Percentiles rank a stretch among this genome's conserved stretches.
phyloP scores from a whole-genome alignment of 345 rosid species.

The Brassica cretica region DNA sequence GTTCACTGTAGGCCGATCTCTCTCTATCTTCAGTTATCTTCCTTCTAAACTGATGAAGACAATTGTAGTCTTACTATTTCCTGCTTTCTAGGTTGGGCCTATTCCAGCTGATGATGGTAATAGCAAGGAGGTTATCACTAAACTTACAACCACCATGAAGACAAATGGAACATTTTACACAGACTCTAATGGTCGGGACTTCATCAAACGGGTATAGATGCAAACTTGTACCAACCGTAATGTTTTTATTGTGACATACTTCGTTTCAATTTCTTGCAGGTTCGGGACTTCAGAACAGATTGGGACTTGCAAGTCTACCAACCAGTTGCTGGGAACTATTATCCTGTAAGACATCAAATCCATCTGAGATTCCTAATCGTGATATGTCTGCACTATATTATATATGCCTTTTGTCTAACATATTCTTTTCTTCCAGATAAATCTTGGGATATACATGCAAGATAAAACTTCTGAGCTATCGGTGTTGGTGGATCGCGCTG shows the following conservation, averaged over 20 bases:
- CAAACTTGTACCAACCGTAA: neutral
- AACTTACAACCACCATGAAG: slow-evolving; percentile 68
- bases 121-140: slow-evolving; percentile 82
- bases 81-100: slow-evolving; percentile 72
- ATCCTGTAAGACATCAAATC: slow-evolving; percentile 62
- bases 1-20: slow-evolving; percentile 69
- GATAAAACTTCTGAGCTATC: slow-evolving; percentile 73
- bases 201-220: slow-evolving; percentile 72
- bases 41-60: slow-evolving; percentile 8
- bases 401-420: slow-evolving; percentile 15
- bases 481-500: slow-evolving; percentile 84
- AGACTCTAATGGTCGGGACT: slow-evolving; percentile 95
- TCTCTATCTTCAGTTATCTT: slow-evolving; percentile 15
- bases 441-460: slow-evolving; percentile 80
- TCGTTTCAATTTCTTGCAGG: slow-evolving; percentile 40
- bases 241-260: neutral
- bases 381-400: slow-evolving; percentile 15
- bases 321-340: slow-evolving; percentile 91
- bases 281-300: slow-evolving; percentile 80
- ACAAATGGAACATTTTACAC: slow-evolving; percentile 84
- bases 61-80: slow-evolving; percentile 19
- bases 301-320: slow-evolving; percentile 86
- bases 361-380: slow-evolving; percentile 15
- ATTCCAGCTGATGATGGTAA: slow-evolving; percentile 83
- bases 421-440: slow-evolving; percentile 51